Percentiles rank a stretch among this genome's conserved stretches.
Evolutionary conservation across 2,329 filamentous ascomycete genomes (phyloP).

Genomic region (Scytalidium lignicola): DNA sequence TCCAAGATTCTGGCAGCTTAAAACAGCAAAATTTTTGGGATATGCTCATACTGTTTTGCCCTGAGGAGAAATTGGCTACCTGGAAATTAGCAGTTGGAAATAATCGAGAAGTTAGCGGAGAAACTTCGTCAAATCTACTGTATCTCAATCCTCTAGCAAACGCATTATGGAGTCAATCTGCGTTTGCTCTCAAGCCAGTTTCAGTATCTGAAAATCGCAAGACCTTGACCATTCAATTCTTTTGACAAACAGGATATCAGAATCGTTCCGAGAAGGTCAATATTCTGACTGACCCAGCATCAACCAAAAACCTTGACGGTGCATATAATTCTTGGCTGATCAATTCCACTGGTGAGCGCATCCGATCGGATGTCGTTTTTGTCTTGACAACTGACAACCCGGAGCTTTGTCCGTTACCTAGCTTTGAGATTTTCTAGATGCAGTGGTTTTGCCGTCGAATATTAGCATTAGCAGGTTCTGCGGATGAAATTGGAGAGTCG

Average conservation of each 20-base stretch:
- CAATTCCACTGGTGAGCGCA: no score
- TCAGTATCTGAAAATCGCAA: constrained; percentile 8
- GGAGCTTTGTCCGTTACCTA: constrained; percentile 8
- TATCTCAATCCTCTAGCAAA: not conserved
- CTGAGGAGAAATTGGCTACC: constrained; percentile 10
- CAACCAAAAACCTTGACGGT: no score
- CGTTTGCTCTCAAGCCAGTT: constrained; percentile 14
- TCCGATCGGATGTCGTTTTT: no score
- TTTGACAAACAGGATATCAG: constrained; percentile 7
- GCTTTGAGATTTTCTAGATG: constrained; percentile 8
- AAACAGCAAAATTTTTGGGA: constrained; percentile 7
- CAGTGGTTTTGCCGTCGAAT: constrained; percentile 12
- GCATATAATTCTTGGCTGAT: no score
- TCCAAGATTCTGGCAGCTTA: not conserved
- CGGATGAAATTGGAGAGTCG: no score
- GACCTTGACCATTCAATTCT: constrained; percentile 11
- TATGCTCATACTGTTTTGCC: constrained; percentile 7
- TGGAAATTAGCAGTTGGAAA: constrained; percentile 5
- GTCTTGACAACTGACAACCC: constrained; percentile 4
- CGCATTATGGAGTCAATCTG: constrained; percentile 7
- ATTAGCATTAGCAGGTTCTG: constrained; percentile 9
- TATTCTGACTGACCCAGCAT: no score
- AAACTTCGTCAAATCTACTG: not conserved
- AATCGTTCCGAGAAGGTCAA: no score
- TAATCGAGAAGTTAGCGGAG: no score